phyloP scores from a whole-genome alignment of 106 monocot species.

The Cymbidium sinense region DNA sequence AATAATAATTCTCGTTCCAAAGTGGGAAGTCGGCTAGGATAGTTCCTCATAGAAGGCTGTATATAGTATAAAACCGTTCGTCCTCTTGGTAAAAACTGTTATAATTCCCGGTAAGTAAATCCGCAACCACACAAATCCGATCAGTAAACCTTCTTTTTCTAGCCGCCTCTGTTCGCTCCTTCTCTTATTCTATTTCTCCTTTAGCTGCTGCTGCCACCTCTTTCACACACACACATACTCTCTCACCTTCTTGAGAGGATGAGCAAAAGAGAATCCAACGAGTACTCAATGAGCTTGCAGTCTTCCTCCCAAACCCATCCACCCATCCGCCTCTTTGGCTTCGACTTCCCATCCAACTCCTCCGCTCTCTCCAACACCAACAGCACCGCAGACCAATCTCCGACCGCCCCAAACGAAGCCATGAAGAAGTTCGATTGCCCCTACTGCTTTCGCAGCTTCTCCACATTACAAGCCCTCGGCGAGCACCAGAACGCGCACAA shows the following conservation, averaged over 20 bases:
- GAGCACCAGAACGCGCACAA: slow-evolving; percentile 72
- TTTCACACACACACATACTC: too few relatives aligned
- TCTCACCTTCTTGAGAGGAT: background rate
- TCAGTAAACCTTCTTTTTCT: too few relatives aligned
- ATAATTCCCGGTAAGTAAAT: too few relatives aligned
- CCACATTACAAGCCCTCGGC: slow-evolving; percentile 80
- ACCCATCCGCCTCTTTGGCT: slow-evolving; percentile 2
- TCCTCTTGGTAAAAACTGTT: too few relatives aligned
- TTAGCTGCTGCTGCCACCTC: too few relatives aligned
- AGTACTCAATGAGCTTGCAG: slow-evolving; percentile 64
- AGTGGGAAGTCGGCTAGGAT: too few relatives aligned
- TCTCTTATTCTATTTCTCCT: too few relatives aligned
- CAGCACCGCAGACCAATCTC: background rate
- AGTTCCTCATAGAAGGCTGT: too few relatives aligned
- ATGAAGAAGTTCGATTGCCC: slow-evolving; percentile 57
- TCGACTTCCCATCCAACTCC: background rate
- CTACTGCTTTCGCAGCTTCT: slow-evolving; percentile 82
- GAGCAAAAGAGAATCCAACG: slow-evolving; percentile 25
- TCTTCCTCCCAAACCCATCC: slow-evolving; percentile 63
- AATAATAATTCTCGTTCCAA: too few relatives aligned
- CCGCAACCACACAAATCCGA: too few relatives aligned
- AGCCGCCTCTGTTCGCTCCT: too few relatives aligned
- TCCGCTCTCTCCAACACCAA: background rate
- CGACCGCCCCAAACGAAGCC: background rate
- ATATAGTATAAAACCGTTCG: too few relatives aligned